These are phyloP conservation scores for Prinsepia uniflora DNA, from an alignment of 306 rosid genomes.

Conservation along the genomic window DNA sequence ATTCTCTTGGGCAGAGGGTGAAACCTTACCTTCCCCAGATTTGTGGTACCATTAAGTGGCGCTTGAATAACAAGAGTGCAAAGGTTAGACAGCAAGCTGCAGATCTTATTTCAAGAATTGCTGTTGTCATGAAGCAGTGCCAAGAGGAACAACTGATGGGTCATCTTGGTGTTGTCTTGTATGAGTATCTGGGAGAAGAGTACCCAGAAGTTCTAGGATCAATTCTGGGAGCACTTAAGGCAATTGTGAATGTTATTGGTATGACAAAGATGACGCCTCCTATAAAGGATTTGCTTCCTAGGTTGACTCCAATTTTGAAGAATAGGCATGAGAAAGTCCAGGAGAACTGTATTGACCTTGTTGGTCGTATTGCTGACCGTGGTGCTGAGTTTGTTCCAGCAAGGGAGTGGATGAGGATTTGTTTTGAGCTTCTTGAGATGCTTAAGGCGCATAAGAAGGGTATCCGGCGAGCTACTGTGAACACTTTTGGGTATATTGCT, in stretches of 20 bases:
- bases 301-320: slow-evolving; percentile 91
- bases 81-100: slow-evolving; percentile 98
- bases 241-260: slow-evolving; percentile 95
- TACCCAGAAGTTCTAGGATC: slow-evolving; percentile 95
- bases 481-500: slow-evolving; percentile 87
- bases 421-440: slow-evolving; percentile 98
- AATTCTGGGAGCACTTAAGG: slow-evolving; percentile 88
- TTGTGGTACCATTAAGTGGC: slow-evolving; percentile 98
- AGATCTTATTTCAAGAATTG: slow-evolving; percentile 89
- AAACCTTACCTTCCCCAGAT: slow-evolving; percentile 93
- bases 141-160: slow-evolving; percentile 97
- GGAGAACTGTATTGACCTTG: slow-evolving; percentile 93
- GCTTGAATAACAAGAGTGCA: slow-evolving; percentile 93
- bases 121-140: slow-evolving; percentile 98
- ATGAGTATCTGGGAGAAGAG: slow-evolving; percentile 94
- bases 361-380: slow-evolving; percentile 94
- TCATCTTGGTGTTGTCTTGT: slow-evolving; percentile 94
- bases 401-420: slow-evolving; percentile 97
- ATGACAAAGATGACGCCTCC: slow-evolving; percentile 99
- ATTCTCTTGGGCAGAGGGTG: slow-evolving; percentile 93
- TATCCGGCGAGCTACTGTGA: slow-evolving; percentile 84
- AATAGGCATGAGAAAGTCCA: slow-evolving; percentile 96
- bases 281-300: slow-evolving; percentile 89
- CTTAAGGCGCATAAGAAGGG: slow-evolving; percentile 97
- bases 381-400: slow-evolving; percentile 98